phyloP scores from a whole-genome alignment of 179 eudicot genomes.

The Spinacia oleracea region DNA sequence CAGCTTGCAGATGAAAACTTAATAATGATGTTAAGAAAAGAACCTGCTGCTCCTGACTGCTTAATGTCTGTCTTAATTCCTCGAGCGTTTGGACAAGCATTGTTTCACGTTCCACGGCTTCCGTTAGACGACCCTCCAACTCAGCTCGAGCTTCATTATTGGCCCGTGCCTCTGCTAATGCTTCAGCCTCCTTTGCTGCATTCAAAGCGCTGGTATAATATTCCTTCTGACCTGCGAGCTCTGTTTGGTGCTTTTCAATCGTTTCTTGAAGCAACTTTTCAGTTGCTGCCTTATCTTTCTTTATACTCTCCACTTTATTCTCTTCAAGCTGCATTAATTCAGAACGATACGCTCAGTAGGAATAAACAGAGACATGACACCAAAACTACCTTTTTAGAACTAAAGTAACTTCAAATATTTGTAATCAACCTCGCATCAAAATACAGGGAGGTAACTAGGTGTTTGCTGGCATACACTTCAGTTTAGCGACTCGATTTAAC shows the following conservation, averaged over 20 bases:
- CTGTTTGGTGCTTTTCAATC: conserved; percentile 87
- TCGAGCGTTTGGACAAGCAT: conserved; percentile 86
- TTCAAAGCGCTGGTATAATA: conserved; percentile 75
- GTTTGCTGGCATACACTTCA: neutral
- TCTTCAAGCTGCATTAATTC: conserved; percentile 74
- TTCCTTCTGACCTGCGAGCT: conserved; percentile 88
- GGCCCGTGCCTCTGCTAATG: conserved; percentile 86
- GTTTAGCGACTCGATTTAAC: neutral
- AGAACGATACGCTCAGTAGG: neutral
- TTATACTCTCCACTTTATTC: conserved; percentile 91
- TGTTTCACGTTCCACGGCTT: conserved; percentile 80
- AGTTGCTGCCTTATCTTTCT: conserved; percentile 86
- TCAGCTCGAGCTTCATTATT: conserved; percentile 78
- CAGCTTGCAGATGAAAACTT: conserved; percentile 13
- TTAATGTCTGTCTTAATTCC: conserved; percentile 78
- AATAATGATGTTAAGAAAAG: conserved; percentile 17
- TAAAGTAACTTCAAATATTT: neutral
- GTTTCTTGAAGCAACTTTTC: conserved; percentile 96
- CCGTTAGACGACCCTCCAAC: conserved; percentile 70
- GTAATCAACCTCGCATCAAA: neutral
- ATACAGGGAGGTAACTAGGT: neutral
- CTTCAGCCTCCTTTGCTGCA: conserved; percentile 95
- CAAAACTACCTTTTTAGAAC: conserved; percentile 4
- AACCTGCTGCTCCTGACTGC: conserved; percentile 91
- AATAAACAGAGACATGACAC: conserved; percentile 8